Percentiles rank a stretch among this genome's conserved stretches.
phyloP scores from a whole-genome alignment of 2,329 filamentous ascomycete genomes.

The Dactylellina parvicollis region DNA sequence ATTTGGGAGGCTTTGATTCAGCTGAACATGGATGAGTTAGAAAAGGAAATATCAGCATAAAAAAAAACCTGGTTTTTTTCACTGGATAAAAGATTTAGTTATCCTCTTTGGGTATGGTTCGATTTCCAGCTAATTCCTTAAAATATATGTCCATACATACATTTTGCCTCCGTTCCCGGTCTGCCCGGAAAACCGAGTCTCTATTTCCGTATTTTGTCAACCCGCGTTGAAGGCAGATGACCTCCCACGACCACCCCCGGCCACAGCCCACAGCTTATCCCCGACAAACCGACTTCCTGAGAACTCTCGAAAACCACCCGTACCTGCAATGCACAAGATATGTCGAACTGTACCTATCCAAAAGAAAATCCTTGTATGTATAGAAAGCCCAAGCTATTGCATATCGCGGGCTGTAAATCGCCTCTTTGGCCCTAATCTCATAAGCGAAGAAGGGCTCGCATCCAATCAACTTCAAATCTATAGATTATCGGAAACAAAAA shows the following conservation, averaged over 20 bases:
- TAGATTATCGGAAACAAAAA: slow-evolving; percentile 46
- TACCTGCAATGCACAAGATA: slow-evolving; percentile 11
- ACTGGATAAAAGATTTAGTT: neutral
- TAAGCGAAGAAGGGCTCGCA: slow-evolving; percentile 40
- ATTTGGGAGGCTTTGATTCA: slow-evolving; percentile 19
- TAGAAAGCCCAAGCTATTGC: slow-evolving; percentile 26
- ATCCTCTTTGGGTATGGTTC: neutral
- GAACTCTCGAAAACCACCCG: neutral
- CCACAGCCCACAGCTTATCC: neutral
- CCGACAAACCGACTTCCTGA: neutral
- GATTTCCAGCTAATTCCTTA: too few relatives aligned
- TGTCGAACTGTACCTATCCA: slow-evolving; percentile 4
- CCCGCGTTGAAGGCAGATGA: neutral
- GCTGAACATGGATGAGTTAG: slow-evolving; percentile 12
- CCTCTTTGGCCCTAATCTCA: slow-evolving; percentile 36
- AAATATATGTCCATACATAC: neutral
- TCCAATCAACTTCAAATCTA: slow-evolving; percentile 45
- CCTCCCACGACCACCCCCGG: neutral
- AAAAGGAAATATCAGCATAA: neutral
- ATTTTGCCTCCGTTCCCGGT: neutral
- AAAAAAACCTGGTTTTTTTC: neutral
- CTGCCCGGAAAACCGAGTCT: neutral
- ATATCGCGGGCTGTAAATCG: slow-evolving; percentile 35
- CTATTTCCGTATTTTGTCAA: neutral
- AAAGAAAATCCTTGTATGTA: slow-evolving; percentile 16